Evolutionary conservation across 164 flowering plant genomes (phyloP).

Genomic region (Kingdonia uniflora): DNA sequence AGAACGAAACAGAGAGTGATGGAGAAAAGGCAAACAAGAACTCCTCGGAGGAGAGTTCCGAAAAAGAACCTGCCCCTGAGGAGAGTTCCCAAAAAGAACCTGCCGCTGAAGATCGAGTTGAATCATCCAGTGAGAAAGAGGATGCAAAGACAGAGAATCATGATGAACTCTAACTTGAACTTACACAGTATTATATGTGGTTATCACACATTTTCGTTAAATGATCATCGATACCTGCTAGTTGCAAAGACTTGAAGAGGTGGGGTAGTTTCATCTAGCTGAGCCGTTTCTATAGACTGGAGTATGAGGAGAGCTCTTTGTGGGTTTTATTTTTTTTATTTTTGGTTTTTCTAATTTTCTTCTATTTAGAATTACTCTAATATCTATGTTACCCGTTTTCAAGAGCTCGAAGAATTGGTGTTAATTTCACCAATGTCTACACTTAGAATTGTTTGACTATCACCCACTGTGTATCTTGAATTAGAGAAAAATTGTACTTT

Average conservation of each 20-base stretch:
- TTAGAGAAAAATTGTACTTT: background rate
- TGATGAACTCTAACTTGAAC: conserved; percentile 13
- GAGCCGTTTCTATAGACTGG: too few species aligned
- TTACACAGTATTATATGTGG: background rate
- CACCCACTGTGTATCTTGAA: background rate
- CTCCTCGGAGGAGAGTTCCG: conserved; percentile 13
- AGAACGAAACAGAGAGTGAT: conserved; percentile 41
- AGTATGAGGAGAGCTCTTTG: background rate
- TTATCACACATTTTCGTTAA: conserved; percentile 1
- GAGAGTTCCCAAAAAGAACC: conserved; percentile 15
- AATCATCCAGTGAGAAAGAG: conserved; percentile 10
- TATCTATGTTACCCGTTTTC: background rate
- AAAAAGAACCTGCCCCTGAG: conserved; percentile 11
- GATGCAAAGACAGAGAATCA: conserved; percentile 10
- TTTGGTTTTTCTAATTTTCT: background rate
- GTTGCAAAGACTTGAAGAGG: conserved; percentile 1
- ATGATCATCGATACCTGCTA: background rate
- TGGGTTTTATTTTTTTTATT: background rate
- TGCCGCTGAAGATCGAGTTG: conserved; percentile 9
- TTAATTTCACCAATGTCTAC: background rate
- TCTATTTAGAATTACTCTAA: too few species aligned
- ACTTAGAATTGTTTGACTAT: too few species aligned
- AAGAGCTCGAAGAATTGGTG: background rate
- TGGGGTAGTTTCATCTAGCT: background rate
- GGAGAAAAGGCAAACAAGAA: conserved; percentile 9